A percentile compares a stretch with the other conserved stretches of the same genome.
Evolutionary conservation across 306 rosid species (phyloP).

Genomic region (Vigna trinervia): DNA sequence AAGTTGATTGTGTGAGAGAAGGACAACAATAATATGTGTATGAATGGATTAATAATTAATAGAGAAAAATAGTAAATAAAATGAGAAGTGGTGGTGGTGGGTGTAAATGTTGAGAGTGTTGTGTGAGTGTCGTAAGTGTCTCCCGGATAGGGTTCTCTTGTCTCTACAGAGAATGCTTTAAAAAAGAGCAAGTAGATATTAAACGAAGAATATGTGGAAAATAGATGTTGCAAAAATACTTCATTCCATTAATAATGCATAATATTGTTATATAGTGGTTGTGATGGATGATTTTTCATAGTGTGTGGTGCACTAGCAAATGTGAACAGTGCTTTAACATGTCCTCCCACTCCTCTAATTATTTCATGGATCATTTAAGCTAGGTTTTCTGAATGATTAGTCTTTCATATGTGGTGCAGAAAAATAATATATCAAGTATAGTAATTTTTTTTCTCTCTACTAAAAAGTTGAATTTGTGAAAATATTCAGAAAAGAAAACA

Average conservation of each 20-base stretch:
- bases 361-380: conserved; percentile 39
- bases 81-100: conserved; percentile 18
- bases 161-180: not conserved
- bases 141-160: conserved; percentile 24
- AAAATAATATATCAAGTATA: not conserved
- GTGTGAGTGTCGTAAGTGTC: conserved; percentile 13
- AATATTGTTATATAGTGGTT: not conserved
- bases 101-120: conserved; percentile 3
- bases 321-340: conserved; percentile 25
- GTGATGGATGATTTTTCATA: conserved; percentile 12
- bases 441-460: not conserved
- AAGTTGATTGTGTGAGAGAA: not conserved
- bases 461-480: not conserved
- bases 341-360: conserved; percentile 29
- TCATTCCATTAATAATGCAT: too few species aligned
- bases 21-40: not conserved
- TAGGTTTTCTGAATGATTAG: conserved; percentile 27
- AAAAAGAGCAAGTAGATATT: not conserved
- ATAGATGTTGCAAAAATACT: conserved; percentile 6
- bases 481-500: not conserved
- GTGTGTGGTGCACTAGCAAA: conserved; percentile 27
- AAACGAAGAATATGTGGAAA: conserved; percentile 11
- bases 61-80: conserved; percentile 14
- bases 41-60: not conserved
- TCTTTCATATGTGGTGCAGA: not conserved